These are phyloP conservation scores for Pyronema domesticum DNA, from an alignment of 495 filamentous ascomycete genomes.

Conservation along the genomic window DNA sequence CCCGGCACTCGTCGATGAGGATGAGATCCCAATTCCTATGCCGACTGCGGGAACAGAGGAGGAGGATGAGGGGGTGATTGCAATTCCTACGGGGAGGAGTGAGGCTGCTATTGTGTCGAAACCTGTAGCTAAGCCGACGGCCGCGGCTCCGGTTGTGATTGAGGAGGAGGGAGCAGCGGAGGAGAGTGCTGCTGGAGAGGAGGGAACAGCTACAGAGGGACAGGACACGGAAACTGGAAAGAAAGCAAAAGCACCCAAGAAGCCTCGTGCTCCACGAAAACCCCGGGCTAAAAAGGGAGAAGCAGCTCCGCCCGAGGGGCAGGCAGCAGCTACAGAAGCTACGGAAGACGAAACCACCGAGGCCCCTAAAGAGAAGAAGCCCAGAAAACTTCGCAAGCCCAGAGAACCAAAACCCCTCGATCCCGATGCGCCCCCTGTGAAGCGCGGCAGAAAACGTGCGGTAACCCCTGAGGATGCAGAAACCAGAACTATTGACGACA, in stretches of 20 bases:
- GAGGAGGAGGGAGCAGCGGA: not conserved
- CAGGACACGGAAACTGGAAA: not conserved
- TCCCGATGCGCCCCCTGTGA: slow-evolving; percentile 3
- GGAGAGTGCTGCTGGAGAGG: not conserved
- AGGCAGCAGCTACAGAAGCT: slow-evolving; percentile 14
- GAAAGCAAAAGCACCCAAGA: not conserved
- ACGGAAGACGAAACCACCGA: slow-evolving; percentile 13
- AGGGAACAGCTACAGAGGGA: not conserved
- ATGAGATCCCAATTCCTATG: not conserved
- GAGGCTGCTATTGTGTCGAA: not conserved
- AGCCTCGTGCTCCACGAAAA: not conserved
- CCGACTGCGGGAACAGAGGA: not conserved
- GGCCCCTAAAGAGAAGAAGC: slow-evolving; percentile 16
- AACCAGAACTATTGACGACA: slow-evolving; percentile 45
- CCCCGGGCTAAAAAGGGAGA: not conserved
- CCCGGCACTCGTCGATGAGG: not conserved
- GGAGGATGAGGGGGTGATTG: not conserved
- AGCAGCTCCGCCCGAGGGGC: not conserved
- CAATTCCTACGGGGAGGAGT: not conserved
- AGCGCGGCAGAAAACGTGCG: slow-evolving; percentile 2
- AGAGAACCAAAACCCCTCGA: slow-evolving; percentile 11
- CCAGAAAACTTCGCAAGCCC: slow-evolving; percentile 20
- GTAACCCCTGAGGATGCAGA: slow-evolving; percentile 59
- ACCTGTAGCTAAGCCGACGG: not conserved
- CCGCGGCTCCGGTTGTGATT: not conserved